Percentiles rank a stretch among this genome's conserved stretches.
phyloP scores from a whole-genome alignment of 805 yeast species.

The Alloascoidea hylecoeti region DNA sequence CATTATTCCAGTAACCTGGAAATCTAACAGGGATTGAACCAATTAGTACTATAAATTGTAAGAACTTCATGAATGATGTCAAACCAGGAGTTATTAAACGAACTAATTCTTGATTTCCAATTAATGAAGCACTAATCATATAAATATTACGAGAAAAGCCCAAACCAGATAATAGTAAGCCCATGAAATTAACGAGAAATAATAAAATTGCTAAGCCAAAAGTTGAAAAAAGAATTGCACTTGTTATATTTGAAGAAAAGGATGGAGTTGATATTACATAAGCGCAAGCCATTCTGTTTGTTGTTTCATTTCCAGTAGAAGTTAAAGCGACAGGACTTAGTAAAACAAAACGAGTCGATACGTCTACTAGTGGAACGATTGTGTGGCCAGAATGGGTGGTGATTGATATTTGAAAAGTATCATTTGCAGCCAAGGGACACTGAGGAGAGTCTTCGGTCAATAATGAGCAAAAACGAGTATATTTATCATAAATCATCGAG shows the following conservation, averaged over 20 bases:
- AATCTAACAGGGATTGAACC: conserved; percentile 38
- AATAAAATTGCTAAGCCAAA: not conserved
- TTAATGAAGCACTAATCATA: not conserved
- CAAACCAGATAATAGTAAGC: not conserved
- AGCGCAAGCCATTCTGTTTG: no score
- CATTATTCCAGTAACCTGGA: conserved; percentile 51
- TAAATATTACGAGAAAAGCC: not conserved
- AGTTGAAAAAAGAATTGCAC: not conserved
- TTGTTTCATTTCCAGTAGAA: not conserved
- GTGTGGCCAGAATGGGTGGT: not conserved
- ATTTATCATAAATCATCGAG: not conserved
- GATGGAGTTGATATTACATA: no score
- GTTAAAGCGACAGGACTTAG: not conserved
- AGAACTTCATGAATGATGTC: conserved; percentile 31
- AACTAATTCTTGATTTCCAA: conserved; percentile 21
- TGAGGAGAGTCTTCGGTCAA: conserved; percentile 1
- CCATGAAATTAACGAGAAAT: not conserved
- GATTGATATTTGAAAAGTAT: not conserved
- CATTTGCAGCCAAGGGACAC: not conserved
- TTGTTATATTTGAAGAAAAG: not conserved
- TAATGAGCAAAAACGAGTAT: not conserved
- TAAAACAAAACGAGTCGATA: not conserved
- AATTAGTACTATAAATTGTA: conserved; percentile 46
- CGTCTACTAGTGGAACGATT: not conserved
- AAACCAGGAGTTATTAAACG: conserved; percentile 39